Percentiles rank a stretch among this genome's conserved stretches.
Evolutionary conservation across 2,329 filamentous ascomycete genomes (phyloP).

Genomic region (Knoxdaviesia proteae): DNA sequence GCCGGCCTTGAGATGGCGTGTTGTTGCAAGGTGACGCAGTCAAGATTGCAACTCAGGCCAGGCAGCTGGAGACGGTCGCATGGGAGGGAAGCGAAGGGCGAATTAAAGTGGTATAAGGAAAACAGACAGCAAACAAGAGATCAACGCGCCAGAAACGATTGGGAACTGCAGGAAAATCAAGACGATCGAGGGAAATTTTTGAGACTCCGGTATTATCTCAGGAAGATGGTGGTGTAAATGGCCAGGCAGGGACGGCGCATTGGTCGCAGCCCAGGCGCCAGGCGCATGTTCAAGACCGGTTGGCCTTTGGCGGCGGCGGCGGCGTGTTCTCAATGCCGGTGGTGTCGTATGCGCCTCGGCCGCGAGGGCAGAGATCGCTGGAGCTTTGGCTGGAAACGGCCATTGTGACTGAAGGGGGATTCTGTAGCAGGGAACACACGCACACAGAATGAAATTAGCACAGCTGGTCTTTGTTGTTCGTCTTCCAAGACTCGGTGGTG

Average conservation of each 20-base stretch:
- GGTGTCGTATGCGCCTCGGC: conserved; percentile 29
- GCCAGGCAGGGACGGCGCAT: conserved; percentile 2
- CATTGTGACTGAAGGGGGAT: conserved; percentile 13
- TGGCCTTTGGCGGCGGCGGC: conserved; percentile 13
- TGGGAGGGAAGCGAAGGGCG: neutral
- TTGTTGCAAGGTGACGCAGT: neutral
- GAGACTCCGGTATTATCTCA: neutral
- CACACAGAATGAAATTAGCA: neutral
- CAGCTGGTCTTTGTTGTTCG: neutral
- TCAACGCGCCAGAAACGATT: conserved; percentile 5
- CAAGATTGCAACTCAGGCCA: neutral
- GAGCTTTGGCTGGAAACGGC: conserved; percentile 11
- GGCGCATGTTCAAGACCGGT: conserved; percentile 5
- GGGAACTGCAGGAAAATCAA: conserved; percentile 9
- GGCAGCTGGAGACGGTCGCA: neutral
- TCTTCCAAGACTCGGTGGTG: conserved; percentile 1
- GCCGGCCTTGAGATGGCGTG: neutral
- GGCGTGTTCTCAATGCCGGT: conserved; percentile 27
- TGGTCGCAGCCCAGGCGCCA: conserved; percentile 2
- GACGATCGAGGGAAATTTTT: conserved; percentile 6
- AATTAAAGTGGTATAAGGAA: neutral
- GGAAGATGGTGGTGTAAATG: conserved; percentile 8
- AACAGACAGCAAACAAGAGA: conserved; percentile 5
- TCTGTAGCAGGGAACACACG: neutral
- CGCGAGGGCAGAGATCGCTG: conserved; percentile 21